Base-by-base conservation (phyloP, 2,329 filamentous ascomycete genomes). In the Pseudogymnoascus sp. region DNA sequence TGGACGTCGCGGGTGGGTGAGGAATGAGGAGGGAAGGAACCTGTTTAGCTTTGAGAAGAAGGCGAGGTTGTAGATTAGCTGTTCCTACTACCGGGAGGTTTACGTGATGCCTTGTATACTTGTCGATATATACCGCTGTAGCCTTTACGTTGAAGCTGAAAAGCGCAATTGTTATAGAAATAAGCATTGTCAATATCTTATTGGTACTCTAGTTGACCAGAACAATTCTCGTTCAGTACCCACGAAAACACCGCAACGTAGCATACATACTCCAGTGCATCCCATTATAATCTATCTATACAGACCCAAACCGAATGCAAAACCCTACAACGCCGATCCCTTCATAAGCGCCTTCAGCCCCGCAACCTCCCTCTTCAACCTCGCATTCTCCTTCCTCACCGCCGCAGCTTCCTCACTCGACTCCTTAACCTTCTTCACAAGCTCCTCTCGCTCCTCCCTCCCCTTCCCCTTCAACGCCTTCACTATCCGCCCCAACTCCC, bases 401-500 rank as follows among this genome's bases (percentile, higher is more conserved):
- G 85, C 82, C 25, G 84, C 85, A 61, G 85, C 82, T 74, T 97
- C 92, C 64, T 95, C 91, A 66, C 88, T 81, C 59, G 84, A 81
- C 65, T 91, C 89, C 66, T 83, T 87, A 63, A 96, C 72, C 70
- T 85, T 84, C 35, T 76, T 76, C 69, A 91, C 81, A 63, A 96
- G 74, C 67, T 93, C 90, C 68, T 91, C 89, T 67, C 90, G 89
- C 9, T 90, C 90, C 41, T 90, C 88, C 57, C 88, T 87, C 3
- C 84, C 83, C 66, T 87, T 87, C 63, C 83, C 83, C 72, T 84
- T 85, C 57, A 94, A 80, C 39, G 87, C 89, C 72, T 85, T 88
- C 43, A 91, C 80, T 63, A 97, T 89, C 76, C 89, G 91, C 67
- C 84, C 88, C 57, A 97, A 77, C 75, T 97, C 93, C n/a, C 85